Evolutionary conservation across 2,329 filamentous ascomycete species (phyloP).

Genomic region (Fusarium austroafricanum): DNA sequence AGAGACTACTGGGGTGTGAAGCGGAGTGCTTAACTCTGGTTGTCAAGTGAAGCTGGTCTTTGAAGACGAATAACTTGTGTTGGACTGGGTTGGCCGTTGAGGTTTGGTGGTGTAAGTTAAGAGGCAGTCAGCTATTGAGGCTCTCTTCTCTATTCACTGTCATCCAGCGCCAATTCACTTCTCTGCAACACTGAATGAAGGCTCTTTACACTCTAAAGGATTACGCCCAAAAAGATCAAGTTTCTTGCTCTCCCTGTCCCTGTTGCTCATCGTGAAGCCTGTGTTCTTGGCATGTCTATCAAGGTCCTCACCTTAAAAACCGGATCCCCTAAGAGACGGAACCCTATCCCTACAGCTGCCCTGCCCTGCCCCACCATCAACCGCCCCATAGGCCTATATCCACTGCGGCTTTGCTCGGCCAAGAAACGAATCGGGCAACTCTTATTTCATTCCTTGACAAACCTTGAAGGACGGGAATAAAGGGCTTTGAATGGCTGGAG

Average conservation of each 20-base stretch:
- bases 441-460: neutral
- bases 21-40: neutral
- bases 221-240: neutral
- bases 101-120: neutral
- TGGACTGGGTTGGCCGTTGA: neutral
- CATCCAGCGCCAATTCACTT: accelerated
- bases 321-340: slow-evolving; percentile 1
- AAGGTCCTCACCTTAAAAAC: slow-evolving; percentile 44
- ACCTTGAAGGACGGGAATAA: too few species aligned
- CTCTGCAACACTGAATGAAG: neutral
- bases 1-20: neutral
- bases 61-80: neutral
- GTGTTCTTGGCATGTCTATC: slow-evolving; percentile 40
- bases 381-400: neutral
- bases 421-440: slow-evolving; percentile 17
- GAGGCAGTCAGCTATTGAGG: neutral
- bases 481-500: neutral
- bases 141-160: neutral
- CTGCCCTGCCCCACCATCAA: neutral
- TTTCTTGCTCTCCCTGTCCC: neutral
- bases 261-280: slow-evolving; percentile 20
- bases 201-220: neutral
- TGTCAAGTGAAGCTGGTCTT: neutral
- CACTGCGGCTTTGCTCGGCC: slow-evolving; percentile 1
- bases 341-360: slow-evolving; percentile 21